phyloP scores from a whole-genome alignment of 371 early-diverging fungal species.

The Mortierella sp. region DNA sequence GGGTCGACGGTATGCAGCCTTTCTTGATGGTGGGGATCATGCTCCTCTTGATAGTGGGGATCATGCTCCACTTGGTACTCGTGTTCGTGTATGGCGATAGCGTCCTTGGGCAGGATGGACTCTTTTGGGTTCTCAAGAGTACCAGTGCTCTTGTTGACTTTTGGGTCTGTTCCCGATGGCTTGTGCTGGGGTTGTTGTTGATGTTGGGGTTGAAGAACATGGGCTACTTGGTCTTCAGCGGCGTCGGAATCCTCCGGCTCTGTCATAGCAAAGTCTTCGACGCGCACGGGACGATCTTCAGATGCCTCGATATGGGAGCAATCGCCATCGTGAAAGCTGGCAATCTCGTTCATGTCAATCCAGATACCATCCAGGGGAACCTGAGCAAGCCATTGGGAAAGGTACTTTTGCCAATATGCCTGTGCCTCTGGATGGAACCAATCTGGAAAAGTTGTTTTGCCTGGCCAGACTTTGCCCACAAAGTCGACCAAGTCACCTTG shows the following conservation, averaged over 20 bases:
- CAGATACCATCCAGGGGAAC: constrained; percentile 69
- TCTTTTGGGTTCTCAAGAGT: neutral
- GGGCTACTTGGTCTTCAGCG: neutral
- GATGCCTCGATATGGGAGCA: constrained; percentile 28
- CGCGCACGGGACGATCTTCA: constrained; percentile 24
- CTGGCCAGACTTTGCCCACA: constrained; percentile 77
- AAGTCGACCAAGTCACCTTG: constrained; percentile 26
- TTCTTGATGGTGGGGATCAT: no score
- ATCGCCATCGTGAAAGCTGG: constrained; percentile 38
- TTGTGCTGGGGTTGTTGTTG: no score
- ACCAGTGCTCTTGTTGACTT: neutral
- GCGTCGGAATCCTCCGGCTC: constrained; percentile 1
- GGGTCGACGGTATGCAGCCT: neutral
- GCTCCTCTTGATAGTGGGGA: constrained; percentile 5
- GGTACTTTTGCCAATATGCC: constrained; percentile 62
- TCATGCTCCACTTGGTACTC: constrained; percentile 16
- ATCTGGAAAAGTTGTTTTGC: constrained; percentile 74
- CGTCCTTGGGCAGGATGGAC: constrained; percentile 11
- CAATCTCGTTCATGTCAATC: constrained; percentile 75
- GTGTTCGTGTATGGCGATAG: constrained; percentile 16
- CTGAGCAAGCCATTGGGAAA: constrained; percentile 55
- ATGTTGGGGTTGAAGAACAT: constrained; percentile 21
- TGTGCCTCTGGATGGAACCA: constrained; percentile 64
- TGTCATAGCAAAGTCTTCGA: constrained; percentile 21
- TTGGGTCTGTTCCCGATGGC: constrained; percentile 1